Conservation (phyloP, 1,284 basidiomycete genomes). For the Microbotryum lychnidis-dioicae region DNA sequence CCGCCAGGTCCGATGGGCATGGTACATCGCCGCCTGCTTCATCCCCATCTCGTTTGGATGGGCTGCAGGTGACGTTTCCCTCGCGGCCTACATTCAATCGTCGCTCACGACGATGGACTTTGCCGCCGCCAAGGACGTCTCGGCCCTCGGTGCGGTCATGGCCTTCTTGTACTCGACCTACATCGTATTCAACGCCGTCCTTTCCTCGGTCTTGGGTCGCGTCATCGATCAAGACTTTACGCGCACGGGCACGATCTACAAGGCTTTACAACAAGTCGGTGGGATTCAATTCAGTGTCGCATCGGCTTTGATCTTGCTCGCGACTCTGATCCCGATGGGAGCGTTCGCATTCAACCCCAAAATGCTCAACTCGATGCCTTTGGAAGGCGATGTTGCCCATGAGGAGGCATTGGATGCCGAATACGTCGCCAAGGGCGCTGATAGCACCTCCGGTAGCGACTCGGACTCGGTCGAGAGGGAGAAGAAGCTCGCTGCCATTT, state of each 20-base stretch:
- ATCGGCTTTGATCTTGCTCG: conserved; percentile 38
- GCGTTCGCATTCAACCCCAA: conserved; percentile 40
- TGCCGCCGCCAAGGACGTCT: conserved; percentile 38
- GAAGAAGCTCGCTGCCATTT: no score
- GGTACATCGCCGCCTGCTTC: conserved; percentile 37
- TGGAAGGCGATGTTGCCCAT: conserved; percentile 14
- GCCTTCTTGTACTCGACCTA: conserved; percentile 37
- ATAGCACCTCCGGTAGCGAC: no score
- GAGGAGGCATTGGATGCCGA: no score
- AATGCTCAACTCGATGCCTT: conserved; percentile 32
- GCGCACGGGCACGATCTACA: conserved; percentile 30
- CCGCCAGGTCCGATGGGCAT: conserved; percentile 30
- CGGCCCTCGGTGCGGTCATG: conserved; percentile 41
- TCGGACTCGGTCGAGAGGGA: no score
- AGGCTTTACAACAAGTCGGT: neutral
- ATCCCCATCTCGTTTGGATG: conserved; percentile 41
- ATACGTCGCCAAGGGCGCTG: no score
- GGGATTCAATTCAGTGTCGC: conserved; percentile 39
- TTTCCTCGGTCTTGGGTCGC: conserved; percentile 40
- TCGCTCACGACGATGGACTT: conserved; percentile 37
- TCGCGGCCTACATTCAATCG: conserved; percentile 42
- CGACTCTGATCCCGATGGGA: conserved; percentile 40
- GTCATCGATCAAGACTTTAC: conserved; percentile 37
- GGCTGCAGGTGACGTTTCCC: conserved; percentile 42
- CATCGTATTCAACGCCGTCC: conserved; percentile 38